phyloP scores from a whole-genome alignment of 2,329 filamentous ascomycete genomes.

The Alternaria angustiovoidea region DNA sequence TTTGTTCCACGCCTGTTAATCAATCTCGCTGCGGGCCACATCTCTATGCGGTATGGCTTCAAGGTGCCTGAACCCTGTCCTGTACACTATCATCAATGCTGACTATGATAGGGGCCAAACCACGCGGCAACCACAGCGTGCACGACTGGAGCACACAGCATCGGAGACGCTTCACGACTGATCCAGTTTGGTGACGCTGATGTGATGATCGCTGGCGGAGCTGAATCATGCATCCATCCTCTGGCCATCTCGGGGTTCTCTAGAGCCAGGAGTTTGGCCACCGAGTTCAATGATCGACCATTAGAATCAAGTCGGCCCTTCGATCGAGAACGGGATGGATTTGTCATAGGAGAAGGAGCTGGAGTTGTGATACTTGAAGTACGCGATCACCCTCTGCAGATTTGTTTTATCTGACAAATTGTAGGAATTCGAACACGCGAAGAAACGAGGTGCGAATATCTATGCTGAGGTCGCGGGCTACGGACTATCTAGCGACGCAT shows the following conservation, averaged over 20 bases:
- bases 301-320: conserved; percentile 82
- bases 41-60: conserved; percentile 91
- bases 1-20: conserved; percentile 94
- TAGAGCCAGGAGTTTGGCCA: conserved; percentile 84
- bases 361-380: conserved; percentile 86
- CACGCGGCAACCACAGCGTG: conserved; percentile 94
- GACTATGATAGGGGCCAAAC: conserved; percentile 73
- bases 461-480: conserved; percentile 92
- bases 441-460: conserved; percentile 76
- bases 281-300: conserved; percentile 78
- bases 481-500: conserved; percentile 86
- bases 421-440: conserved; percentile 84
- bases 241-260: conserved; percentile 92
- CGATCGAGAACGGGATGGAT: conserved; percentile 79
- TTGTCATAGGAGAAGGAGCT: conserved; percentile 92
- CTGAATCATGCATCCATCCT: conserved; percentile 95
- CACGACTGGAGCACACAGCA: conserved; percentile 92
- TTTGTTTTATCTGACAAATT: conserved; percentile 15
- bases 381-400: conserved; percentile 9
- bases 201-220: conserved; percentile 94
- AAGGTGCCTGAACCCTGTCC: conserved; percentile 52
- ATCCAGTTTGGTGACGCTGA: conserved; percentile 91
- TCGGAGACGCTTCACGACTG: conserved; percentile 92
- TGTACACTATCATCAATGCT: background rate
- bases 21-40: conserved; percentile 92